Evolutionary conservation across 2,329 filamentous ascomycete species (phyloP), one percentile per base, ranked within the genome.

Genomic region (Chrysoporthe puriensis): DNA sequence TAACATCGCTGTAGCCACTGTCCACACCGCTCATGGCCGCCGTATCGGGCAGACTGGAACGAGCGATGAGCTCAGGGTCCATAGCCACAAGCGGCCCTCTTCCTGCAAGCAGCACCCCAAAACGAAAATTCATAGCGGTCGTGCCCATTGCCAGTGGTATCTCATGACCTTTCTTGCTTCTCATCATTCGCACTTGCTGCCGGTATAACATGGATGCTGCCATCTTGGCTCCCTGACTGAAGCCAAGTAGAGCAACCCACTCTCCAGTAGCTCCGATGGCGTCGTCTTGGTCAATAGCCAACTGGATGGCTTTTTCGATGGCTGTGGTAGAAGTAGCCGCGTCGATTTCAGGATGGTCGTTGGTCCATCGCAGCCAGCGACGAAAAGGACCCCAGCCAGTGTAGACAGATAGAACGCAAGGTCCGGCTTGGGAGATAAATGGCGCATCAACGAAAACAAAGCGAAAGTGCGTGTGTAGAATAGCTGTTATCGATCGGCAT

Each of bases 241-340:
- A 54, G 13, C 50, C 50, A 16, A 54, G 50, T 26, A 91, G 69
- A 0, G 80, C 89, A 7, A 89, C 85, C 83, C 86, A 89, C 14
- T 81, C 78, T 0, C 89, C 88, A 0, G 79, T 82, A 1, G 80
- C 86, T 13, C 82, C 83, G 14, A 66, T 66, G 70, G 84, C 77
- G 72, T 90, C 86, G 4, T 74, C 77, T 8, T 79, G n/a, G 8
- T 43, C 36, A 9, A 64, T 21, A 16, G 50, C 50, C 21, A 54
- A 4, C 50, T 54, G 50, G 5, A 54, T 54, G 11, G 50, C 32
- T 2, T 54, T 54, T 34, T 54, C 50, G 13, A 54, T 54, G 26
- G 50, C 50, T 13, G 50, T 21, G 32, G 50, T 54, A 4, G 50
- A 21, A 26, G 50, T 13, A 16, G 13, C 50, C 13, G 50, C 50